Base-by-base conservation (phyloP, 495 filamentous ascomycete genomes). In the Beverwykella pulmonaria region DNA sequence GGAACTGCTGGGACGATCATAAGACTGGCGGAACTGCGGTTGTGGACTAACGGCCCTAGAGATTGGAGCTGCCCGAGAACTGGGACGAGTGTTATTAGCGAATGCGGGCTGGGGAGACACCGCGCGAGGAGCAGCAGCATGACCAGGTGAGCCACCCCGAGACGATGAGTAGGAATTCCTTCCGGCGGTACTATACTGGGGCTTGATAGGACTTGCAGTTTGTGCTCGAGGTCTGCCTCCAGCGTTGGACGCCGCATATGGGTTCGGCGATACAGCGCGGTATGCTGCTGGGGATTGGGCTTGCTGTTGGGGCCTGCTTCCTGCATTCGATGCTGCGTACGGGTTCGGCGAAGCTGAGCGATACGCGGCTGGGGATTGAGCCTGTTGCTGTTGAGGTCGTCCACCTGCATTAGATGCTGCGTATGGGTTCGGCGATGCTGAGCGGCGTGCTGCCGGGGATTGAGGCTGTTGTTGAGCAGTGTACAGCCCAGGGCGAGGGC, bases 1-100 rank as follows among this genome's bases (percentile, higher is more conserved):
- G 61, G 87, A 85, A 74, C 89, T 91, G 7, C 79, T 80, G 30
- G 88, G 88, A 47, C 89, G 83, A 49, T 83, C 79, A 60, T 88
- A 83, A 52, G 61, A 65, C 53, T 73, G 66, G 29, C 50, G 65
- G 63, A 71, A 74, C 19, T 68, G 59, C 5, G 71, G 71, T 44
- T 63, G 47, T 26, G 71, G 71, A 36, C 65, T 70, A 8, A 61
- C 70, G 1, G 66, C 66, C 12, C 70, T 47, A 14, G 70, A 72
- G 1, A 12, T 30, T 9, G 67, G 56, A 25, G 60, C 61, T 59
- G 67, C 60, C 23, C 67, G 57, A 6, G 67, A 69, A 29, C 19
- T 53, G 2, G 67, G 53, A 2, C 67, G 60, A 14, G 60, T 44
- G 34, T 68, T 68, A 29, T 68, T 68, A 30, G 59, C 29, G 30